Percentiles rank a stretch among this genome's conserved stretches.
These are phyloP conservation scores for Brassica balearica DNA, from an alignment of 441 rosid genomes.

Conservation along the genomic window DNA sequence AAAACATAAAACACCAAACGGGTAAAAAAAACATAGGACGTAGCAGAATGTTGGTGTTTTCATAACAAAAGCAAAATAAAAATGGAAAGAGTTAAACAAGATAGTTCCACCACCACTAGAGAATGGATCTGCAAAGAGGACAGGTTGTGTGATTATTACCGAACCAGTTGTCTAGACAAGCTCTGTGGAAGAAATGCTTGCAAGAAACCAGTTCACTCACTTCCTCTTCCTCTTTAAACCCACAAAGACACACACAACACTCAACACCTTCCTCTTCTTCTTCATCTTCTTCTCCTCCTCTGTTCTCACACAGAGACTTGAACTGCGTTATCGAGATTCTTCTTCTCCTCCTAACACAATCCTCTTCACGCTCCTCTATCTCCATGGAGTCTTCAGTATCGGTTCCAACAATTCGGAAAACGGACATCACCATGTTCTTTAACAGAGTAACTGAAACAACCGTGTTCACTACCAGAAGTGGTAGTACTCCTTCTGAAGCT, in stretches of 20 bases:
- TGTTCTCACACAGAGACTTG: slow-evolving; percentile 51
- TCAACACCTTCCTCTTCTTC: slow-evolving; percentile 41
- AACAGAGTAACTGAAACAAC: slow-evolving; percentile 65
- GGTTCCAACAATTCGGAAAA: slow-evolving; percentile 53
- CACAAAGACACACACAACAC: slow-evolving; percentile 83
- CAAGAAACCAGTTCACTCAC: slow-evolving; percentile 80
- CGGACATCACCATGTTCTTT: slow-evolving; percentile 64
- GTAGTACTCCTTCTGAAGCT: slow-evolving; percentile 69
- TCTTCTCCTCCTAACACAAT: slow-evolving; percentile 42
- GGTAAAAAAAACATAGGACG: slow-evolving; percentile 18
- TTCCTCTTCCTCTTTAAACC: slow-evolving; percentile 80
- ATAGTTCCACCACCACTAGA: slow-evolving; percentile 39
- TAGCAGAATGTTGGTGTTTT: slow-evolving; percentile 11
- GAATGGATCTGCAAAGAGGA: slow-evolving; percentile 81
- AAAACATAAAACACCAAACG: slow-evolving; percentile 34
- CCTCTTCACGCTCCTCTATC: slow-evolving; percentile 36
- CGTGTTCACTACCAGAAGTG: slow-evolving; percentile 75
- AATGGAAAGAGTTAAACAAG: slow-evolving; percentile 7
- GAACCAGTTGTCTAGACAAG: slow-evolving; percentile 83
- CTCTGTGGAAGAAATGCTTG: slow-evolving; percentile 83
- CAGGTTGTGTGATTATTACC: slow-evolving; percentile 62
- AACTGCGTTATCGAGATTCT: slow-evolving; percentile 62
- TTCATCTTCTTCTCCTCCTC: slow-evolving; percentile 10
- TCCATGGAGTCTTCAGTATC: slow-evolving; percentile 26
- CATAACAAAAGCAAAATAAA: slow-evolving; percentile 6